A percentile compares a stretch with the other conserved stretches of the same genome.
These are phyloP conservation scores for Claviceps spartinae DNA, from an alignment of 2,329 filamentous ascomycete genomes.

Conservation along the genomic window DNA sequence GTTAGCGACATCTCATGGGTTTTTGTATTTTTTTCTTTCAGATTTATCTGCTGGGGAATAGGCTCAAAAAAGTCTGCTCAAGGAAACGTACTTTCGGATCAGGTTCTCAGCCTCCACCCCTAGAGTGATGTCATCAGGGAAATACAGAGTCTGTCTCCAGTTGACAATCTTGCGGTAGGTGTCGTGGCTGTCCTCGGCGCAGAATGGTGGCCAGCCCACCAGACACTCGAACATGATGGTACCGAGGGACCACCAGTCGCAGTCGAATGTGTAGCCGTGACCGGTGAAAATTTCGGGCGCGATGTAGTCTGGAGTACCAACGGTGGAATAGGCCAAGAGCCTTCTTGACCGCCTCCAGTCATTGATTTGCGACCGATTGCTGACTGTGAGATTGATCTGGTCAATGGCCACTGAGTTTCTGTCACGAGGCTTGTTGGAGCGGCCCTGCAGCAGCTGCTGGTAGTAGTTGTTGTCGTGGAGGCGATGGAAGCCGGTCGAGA, in stretches of 20 bases:
- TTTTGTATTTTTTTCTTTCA: no score
- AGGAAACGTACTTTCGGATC: constrained; percentile 60
- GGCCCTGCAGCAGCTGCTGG: constrained; percentile 80
- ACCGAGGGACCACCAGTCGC: constrained; percentile 97
- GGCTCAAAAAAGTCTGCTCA: background rate
- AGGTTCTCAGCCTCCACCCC: constrained; percentile 82
- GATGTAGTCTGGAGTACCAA: constrained; percentile 97
- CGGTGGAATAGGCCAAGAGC: constrained; percentile 94
- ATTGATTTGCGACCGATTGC: constrained; percentile 95
- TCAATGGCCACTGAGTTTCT: constrained; percentile 91
- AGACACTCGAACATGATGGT: constrained; percentile 99
- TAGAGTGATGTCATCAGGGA: constrained; percentile 87
- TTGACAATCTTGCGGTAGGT: constrained; percentile 99
- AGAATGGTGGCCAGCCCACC: constrained; percentile 97
- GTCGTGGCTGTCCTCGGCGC: constrained; percentile 91
- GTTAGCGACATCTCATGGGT: background rate
- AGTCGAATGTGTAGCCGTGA: constrained; percentile 90
- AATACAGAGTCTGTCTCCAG: constrained; percentile 90
- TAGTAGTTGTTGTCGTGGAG: constrained; percentile 98
- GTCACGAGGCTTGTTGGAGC: constrained; percentile 60
- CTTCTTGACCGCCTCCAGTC: constrained; percentile 94
- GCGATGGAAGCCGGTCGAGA: constrained; percentile 96
- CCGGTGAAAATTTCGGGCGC: constrained; percentile 96
- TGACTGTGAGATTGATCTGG: constrained; percentile 95
- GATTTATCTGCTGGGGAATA: no score